phyloP scores from a whole-genome alignment of 371 early-diverging fungal species.

The Rhizopus microsporus region DNA sequence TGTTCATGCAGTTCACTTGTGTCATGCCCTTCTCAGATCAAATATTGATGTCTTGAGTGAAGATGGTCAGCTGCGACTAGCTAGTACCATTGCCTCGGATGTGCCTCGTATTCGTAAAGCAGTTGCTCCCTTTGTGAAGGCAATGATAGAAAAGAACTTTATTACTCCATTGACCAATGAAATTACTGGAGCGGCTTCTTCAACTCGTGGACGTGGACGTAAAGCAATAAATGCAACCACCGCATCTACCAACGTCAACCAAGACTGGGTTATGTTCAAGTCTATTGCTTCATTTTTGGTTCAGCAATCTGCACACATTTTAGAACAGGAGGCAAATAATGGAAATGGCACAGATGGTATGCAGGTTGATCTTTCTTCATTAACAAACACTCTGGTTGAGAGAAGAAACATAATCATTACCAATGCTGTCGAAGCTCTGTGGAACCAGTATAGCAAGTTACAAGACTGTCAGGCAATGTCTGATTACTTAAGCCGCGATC shows the following conservation, averaged over 20 bases:
- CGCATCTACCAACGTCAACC: constrained; percentile 28
- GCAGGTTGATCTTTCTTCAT: constrained; percentile 18
- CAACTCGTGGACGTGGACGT: constrained; percentile 15
- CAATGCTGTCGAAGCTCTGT: constrained; percentile 59
- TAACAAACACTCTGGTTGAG: constrained; percentile 12
- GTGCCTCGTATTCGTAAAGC: constrained; percentile 47
- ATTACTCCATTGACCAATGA: constrained; percentile 45
- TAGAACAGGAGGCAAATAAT: constrained; percentile 19
- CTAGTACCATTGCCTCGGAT: constrained; percentile 39
- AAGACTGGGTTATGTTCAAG: constrained; percentile 64
- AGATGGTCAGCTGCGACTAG: constrained; percentile 33
- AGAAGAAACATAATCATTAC: constrained; percentile 33
- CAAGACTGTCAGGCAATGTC: constrained; percentile 60
- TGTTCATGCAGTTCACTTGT: constrained; percentile 63
- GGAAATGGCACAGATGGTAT: constrained; percentile 18
- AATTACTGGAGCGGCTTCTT: constrained; percentile 28
- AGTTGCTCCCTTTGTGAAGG: constrained; percentile 53
- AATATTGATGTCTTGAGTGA: constrained; percentile 47
- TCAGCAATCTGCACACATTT: constrained; percentile 27
- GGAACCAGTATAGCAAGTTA: constrained; percentile 47
- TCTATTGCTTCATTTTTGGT: constrained; percentile 59
- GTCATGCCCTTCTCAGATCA: constrained; percentile 36
- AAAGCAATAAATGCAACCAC: background rate
- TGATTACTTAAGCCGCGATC: constrained; percentile 62
- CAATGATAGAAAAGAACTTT: constrained; percentile 45